Base-by-base conservation (phyloP, 2,329 filamentous ascomycete species). In the Lecanicillium sp. region DNA sequence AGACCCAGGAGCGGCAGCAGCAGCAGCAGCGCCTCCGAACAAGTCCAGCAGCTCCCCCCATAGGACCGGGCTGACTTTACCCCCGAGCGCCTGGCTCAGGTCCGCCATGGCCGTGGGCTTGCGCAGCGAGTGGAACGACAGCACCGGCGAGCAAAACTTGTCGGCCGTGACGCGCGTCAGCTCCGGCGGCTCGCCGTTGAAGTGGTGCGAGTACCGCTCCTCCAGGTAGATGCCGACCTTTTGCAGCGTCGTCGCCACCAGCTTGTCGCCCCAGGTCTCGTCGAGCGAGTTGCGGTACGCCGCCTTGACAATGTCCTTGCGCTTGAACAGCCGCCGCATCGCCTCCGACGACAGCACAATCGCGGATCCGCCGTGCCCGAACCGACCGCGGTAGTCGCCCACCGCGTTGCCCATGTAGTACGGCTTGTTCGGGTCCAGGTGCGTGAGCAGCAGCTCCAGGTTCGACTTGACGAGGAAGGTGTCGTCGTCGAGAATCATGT, bases 321-420 rank as follows among this genome's bases (percentile, higher is more conserved):
- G 57, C 17, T 56, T 51, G 43, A 73, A 68, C 4, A 77, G 58
- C 19, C 51, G 57, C n/a, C 55, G 58, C 52, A 77, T 62, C 29
- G 72, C 66, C 27, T 61, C 67, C 33, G 62, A 65, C 1, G 74
- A 78, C 10, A 78, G 57, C 17, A 77, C 51, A 20, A 76, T 61
- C 19, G 64, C 70, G 14, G 72, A 77, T 4, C 73, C 72, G 28
- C 74, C 73, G 44, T 78, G 73, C 3, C 71, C 73, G 44, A 78
- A 78, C 27, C 73, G 64, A 3, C 60, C 65, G 42, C 65, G 68
- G 56, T 68, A 77, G 50, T 74, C 71, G 34, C 74, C 74, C 12
- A 77, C 69, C 3, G 71, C 69, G 42, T 77, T 77, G 28, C 74
- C 74, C 17, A 78, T 51, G 49, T 76, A 77, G 30, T 70, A 61